phyloP scores from a whole-genome alignment of 1,284 basidiomycete genomes.

The Sporisorium scitamineum region DNA sequence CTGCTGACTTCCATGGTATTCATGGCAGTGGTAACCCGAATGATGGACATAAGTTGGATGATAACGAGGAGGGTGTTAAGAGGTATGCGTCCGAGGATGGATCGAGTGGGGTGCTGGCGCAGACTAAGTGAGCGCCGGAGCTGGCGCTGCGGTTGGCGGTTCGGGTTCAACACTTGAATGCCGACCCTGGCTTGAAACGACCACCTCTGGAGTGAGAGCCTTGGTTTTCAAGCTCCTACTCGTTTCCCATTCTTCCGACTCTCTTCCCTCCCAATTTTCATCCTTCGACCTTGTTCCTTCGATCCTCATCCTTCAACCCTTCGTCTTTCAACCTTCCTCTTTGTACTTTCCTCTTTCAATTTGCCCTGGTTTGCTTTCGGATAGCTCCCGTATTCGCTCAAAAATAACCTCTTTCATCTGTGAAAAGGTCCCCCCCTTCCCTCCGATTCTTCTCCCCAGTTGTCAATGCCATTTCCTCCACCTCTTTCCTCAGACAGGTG shows the following conservation, averaged over 20 bases:
- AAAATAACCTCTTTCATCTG: not conserved
- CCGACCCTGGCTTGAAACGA: not conserved
- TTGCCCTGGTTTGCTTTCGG: not conserved
- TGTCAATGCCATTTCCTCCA: not conserved
- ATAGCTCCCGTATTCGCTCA: not conserved
- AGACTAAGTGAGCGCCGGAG: not conserved
- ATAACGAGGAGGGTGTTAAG: slow-evolving; percentile 2
- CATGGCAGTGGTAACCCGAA: slow-evolving; percentile 57
- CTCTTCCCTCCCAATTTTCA: too few species aligned
- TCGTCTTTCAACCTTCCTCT: not conserved
- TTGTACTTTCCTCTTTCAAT: not conserved
- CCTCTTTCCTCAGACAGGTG: not conserved
- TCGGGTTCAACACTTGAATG: slow-evolving; percentile 12
- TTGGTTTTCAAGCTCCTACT: not conserved
- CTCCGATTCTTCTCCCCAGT: not conserved
- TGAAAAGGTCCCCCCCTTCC: not conserved
- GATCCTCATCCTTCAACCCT: too few species aligned
- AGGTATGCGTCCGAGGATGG: slow-evolving; percentile 9
- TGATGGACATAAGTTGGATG: slow-evolving; percentile 53
- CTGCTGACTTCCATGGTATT: slow-evolving; percentile 45
- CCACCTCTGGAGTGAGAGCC: not conserved
- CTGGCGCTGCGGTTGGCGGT: too few species aligned
- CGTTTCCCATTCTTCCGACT: too few species aligned
- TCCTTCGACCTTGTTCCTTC: too few species aligned
- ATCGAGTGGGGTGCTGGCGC: not conserved